These are phyloP conservation scores for Coccomyxa subellipsoidea DNA, from an alignment of 163 green algal genomes.

Conservation along the genomic window DNA sequence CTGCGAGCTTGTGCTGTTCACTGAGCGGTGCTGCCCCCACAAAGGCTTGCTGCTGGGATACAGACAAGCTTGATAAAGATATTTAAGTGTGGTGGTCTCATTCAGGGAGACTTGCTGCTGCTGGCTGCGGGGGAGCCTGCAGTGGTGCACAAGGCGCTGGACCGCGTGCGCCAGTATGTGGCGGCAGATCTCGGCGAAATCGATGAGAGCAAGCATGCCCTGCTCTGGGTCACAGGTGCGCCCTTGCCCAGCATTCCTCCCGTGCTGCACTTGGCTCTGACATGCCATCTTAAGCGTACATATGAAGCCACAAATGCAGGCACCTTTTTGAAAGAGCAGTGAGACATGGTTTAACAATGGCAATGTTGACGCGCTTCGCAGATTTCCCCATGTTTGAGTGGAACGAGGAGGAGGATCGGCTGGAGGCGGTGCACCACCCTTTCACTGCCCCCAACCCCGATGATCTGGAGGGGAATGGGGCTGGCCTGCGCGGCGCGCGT, in stretches of 20 bases:
- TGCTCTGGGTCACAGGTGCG: slow-evolving; percentile 86
- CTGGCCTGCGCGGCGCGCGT: slow-evolving; percentile 42
- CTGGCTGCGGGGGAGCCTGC: slow-evolving; percentile 61
- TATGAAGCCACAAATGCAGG: background rate
- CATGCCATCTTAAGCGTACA: too few species aligned
- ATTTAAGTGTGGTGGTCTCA: too few species aligned
- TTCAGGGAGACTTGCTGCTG: slow-evolving; percentile 91
- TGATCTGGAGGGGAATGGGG: slow-evolving; percentile 46
- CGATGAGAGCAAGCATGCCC: slow-evolving; percentile 46
- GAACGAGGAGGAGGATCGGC: slow-evolving; percentile 75
- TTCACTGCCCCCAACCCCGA: slow-evolving; percentile 92
- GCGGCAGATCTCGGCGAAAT: slow-evolving; percentile 58
- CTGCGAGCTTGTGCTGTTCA: too few species aligned
- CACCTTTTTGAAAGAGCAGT: background rate
- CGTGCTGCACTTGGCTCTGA: background rate
- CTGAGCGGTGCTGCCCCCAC: too few species aligned
- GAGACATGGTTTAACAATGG: background rate
- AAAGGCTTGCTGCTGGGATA: too few species aligned
- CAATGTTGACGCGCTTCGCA: background rate
- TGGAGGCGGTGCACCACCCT: slow-evolving; percentile 91
- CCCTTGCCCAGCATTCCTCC: background rate
- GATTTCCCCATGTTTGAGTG: slow-evolving; percentile 99
- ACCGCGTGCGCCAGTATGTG: slow-evolving; percentile 78
- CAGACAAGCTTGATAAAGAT: too few species aligned
- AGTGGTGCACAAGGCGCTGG: slow-evolving; percentile 72